A percentile compares a stretch with the other conserved stretches of the same genome.
These are phyloP conservation scores for Pseudoturritis turrita DNA, from an alignment of 345 rosid species.

Conservation along the genomic window DNA sequence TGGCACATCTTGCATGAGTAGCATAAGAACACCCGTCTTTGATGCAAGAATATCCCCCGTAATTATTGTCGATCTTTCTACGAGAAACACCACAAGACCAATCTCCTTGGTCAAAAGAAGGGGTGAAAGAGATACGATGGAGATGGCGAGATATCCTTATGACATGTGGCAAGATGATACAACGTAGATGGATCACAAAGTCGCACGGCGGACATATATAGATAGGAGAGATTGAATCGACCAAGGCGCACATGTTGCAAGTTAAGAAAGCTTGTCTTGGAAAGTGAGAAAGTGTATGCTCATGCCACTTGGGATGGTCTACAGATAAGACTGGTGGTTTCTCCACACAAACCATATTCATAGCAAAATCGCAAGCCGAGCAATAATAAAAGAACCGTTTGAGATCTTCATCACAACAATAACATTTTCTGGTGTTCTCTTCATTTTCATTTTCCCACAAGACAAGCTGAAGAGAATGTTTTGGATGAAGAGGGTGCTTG, in stretches of 20 bases:
- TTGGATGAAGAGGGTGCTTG: neutral
- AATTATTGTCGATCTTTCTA: neutral
- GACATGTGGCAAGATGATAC: neutral
- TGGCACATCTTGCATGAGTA: neutral
- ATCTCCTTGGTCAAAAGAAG: neutral
- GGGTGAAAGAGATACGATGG: neutral
- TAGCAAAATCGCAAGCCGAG: neutral
- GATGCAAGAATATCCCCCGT: neutral
- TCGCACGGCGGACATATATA: too few species aligned
- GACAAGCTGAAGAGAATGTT: neutral
- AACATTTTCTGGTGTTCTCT: neutral
- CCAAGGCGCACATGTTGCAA: neutral
- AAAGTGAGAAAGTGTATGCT: neutral
- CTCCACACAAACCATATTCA: neutral
- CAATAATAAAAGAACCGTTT: neutral
- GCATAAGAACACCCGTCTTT: neutral
- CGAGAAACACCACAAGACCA: neutral
- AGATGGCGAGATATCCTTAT: neutral
- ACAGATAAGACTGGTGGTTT: too few species aligned
- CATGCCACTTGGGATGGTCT: neutral
- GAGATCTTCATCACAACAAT: neutral
- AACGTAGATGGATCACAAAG: too few species aligned
- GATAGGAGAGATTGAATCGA: neutral
- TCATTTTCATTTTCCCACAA: rapidly evolving
- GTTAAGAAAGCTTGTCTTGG: neutral